Evolutionary conservation across 2,329 filamentous ascomycete species (phyloP).

Genomic region (Penicillium brevicompactum): DNA sequence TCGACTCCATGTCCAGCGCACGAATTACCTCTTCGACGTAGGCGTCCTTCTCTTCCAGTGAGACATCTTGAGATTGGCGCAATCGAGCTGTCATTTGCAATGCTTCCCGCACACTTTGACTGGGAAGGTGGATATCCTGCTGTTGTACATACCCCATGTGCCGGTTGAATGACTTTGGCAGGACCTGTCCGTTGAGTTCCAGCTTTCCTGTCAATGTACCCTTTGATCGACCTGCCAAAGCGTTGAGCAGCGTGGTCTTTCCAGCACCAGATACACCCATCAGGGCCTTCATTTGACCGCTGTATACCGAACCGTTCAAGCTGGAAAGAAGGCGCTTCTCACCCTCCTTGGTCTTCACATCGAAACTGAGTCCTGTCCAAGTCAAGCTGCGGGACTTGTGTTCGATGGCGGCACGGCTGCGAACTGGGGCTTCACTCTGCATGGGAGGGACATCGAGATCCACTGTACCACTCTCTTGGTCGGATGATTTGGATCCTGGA

Average conservation of each 20-base stretch:
- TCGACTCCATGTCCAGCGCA: slow-evolving; percentile 65
- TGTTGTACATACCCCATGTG: too few species aligned
- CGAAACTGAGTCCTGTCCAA: not conserved
- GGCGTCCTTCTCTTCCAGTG: slow-evolving; percentile 60
- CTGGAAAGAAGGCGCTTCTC: not conserved
- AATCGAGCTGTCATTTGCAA: slow-evolving; percentile 63
- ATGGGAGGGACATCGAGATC: too few species aligned
- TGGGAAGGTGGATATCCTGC: slow-evolving; percentile 62
- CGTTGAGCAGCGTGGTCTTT: slow-evolving; percentile 11
- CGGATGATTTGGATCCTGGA: too few species aligned
- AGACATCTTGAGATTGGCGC: slow-evolving; percentile 58
- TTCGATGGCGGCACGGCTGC: too few species aligned
- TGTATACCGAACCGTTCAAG: not conserved
- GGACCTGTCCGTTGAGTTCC: too few species aligned
- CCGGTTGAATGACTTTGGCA: too few species aligned
- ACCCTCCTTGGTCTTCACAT: not conserved
- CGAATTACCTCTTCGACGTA: slow-evolving; percentile 65
- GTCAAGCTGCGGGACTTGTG: too few species aligned
- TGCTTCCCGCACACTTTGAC: slow-evolving; percentile 63
- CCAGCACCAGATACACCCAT: slow-evolving; percentile 5
- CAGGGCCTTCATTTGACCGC: not conserved
- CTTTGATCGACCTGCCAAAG: not conserved
- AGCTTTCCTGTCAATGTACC: too few species aligned
- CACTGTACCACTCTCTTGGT: too few species aligned
- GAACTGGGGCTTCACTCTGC: too few species aligned